Conservation (phyloP, 2,329 filamentous ascomycete species). For the Helotiales sp. region DNA sequence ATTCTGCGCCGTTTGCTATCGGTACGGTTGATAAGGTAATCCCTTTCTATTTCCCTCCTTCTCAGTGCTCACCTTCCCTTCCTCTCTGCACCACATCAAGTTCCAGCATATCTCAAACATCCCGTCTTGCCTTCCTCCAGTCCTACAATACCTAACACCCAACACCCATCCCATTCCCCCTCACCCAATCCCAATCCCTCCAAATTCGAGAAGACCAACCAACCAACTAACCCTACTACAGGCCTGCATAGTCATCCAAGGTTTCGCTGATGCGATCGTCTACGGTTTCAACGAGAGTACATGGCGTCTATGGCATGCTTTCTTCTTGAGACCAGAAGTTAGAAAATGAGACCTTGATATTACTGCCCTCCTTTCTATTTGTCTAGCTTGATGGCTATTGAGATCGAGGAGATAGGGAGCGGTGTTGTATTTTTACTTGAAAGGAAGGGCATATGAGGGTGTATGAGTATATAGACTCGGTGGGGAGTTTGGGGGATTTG, state of each 20-base stretch:
- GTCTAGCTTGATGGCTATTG: not conserved
- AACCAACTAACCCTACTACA: constrained; percentile 9
- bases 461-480: no score
- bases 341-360: not conserved
- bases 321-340: not conserved
- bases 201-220: not conserved
- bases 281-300: constrained; percentile 43
- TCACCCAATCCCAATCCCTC: no score
- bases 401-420: not conserved
- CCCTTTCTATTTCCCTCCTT: not conserved
- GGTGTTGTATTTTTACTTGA: no score
- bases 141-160: not conserved
- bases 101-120: no score
- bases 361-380: not conserved
- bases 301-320: constrained; percentile 18
- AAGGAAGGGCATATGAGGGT: no score
- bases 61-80: not conserved
- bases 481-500: no score
- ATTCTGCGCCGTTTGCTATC: constrained; percentile 44
- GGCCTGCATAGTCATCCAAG: constrained; percentile 49
- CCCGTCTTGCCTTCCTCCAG: no score
- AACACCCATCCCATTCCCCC: not conserved
- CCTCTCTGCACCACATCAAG: not conserved
- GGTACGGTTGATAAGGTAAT: constrained; percentile 31
- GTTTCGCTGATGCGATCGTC: constrained; percentile 49